A percentile compares a stretch with the other conserved stretches of the same genome.
Conservation (phyloP, 2,329 filamentous ascomycete species). For the Colletotrichum cordylinicola region DNA sequence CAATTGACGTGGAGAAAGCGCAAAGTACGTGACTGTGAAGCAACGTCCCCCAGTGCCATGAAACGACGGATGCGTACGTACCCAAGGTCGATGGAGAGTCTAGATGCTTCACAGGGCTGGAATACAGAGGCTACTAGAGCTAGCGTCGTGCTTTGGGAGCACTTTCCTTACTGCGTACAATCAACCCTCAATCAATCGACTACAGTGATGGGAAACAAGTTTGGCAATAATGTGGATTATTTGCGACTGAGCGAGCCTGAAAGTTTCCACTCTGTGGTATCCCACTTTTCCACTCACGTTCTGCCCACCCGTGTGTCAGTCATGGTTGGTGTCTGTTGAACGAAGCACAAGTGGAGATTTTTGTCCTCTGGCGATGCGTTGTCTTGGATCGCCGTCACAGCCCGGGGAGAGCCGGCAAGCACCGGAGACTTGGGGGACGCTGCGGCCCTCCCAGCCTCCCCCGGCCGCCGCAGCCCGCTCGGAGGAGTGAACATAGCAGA, state of each 20-base stretch:
- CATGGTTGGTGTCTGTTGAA: not conserved
- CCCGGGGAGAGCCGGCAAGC: constrained; percentile 17
- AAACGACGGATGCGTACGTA: constrained; percentile 7
- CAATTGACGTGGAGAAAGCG: not conserved
- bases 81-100: constrained; percentile 10
- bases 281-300: not conserved
- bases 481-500: not conserved
- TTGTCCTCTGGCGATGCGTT: constrained; percentile 5
- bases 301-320: not conserved
- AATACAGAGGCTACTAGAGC: not conserved
- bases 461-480: not conserved
- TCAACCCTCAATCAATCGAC: not conserved
- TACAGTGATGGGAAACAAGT: not conserved
- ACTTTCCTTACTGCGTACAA: not conserved
- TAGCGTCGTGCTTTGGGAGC: not conserved
- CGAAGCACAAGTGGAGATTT: not conserved
- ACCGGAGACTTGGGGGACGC: not conserved
- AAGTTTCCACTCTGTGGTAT: not conserved
- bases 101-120: constrained; percentile 21
- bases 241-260: not conserved
- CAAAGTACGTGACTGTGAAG: not conserved
- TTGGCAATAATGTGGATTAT: not conserved
- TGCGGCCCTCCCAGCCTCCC: not conserved
- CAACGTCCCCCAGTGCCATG: not conserved
- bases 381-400: constrained; percentile 16